Evolutionary conservation across 257 asterid species (phyloP).

Genomic region (Jaltomata sinuosa): DNA sequence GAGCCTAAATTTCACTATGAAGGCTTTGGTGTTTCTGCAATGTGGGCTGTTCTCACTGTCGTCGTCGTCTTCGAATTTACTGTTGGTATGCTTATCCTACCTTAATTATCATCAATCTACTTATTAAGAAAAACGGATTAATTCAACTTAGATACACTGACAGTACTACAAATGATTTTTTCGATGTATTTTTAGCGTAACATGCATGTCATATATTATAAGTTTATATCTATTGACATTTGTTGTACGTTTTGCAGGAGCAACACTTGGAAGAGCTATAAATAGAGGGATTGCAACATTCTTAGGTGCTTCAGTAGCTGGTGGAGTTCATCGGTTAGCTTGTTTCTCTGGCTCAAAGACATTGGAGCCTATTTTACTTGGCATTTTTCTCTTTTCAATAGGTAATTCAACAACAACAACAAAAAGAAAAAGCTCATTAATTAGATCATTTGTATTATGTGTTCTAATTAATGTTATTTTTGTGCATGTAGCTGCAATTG

Average conservation of each 20-base stretch:
- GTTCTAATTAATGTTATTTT: not conserved
- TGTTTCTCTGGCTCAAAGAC: constrained; percentile 30
- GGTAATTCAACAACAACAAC: constrained; percentile 17
- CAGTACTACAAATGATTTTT: no score
- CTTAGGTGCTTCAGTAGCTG: constrained; percentile 49
- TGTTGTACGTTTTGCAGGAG: constrained; percentile 36
- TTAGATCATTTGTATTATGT: not conserved
- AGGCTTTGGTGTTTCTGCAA: constrained; percentile 53
- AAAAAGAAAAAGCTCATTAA: not conserved
- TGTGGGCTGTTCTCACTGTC: constrained; percentile 81
- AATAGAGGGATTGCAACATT: constrained; percentile 65
- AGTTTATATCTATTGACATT: not conserved
- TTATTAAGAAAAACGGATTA: not conserved
- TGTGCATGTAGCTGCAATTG: constrained; percentile 33
- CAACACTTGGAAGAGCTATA: constrained; percentile 68
- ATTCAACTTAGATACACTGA: not conserved
- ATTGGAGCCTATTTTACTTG: constrained; percentile 50
- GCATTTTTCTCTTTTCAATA: constrained; percentile 51
- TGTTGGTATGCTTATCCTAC: constrained; percentile 29
- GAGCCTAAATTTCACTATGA: constrained; percentile 38
- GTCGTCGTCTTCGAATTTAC: constrained; percentile 67
- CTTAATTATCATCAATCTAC: no score
- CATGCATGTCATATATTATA: no score
- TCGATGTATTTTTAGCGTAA: no score
- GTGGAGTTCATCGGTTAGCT: constrained; percentile 63